These are phyloP conservation scores for Dendrobium chrysotoxum DNA, from an alignment of 106 monocot species.

Conservation along the genomic window DNA sequence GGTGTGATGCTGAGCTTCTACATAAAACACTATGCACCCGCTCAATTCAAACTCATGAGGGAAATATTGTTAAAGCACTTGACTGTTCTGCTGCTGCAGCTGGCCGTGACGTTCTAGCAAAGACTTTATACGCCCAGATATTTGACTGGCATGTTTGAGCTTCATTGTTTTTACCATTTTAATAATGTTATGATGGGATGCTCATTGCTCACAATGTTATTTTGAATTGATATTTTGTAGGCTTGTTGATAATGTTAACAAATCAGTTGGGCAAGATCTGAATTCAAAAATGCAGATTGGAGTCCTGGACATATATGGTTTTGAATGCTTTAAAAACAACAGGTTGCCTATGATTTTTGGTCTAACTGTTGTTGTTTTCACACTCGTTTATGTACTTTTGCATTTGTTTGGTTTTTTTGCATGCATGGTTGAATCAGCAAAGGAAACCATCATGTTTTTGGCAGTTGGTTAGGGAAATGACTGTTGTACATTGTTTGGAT, in stretches of 20 bases:
- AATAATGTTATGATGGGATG: neutral
- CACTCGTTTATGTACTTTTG: neutral
- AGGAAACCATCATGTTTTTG: neutral
- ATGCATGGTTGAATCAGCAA: neutral
- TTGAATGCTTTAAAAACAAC: conserved; percentile 83
- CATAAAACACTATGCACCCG: conserved; percentile 55
- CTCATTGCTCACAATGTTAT: conserved; percentile 1
- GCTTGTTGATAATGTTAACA: conserved; percentile 94
- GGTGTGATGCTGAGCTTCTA: conserved; percentile 57
- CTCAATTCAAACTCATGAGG: conserved; percentile 76
- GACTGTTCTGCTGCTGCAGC: conserved; percentile 57
- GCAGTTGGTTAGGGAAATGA: neutral
- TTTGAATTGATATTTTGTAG: conserved; percentile 24
- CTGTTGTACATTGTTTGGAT: neutral
- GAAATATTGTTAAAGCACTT: conserved; percentile 63
- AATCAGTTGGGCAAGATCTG: conserved; percentile 79
- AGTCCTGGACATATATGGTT: conserved; percentile 88
- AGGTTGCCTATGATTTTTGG: conserved; percentile 32
- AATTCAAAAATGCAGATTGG: conserved; percentile 78
- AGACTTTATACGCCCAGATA: conserved; percentile 82
- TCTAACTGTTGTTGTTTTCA: neutral
- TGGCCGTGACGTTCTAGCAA: conserved; percentile 80
- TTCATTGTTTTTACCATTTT: conserved; percentile 4
- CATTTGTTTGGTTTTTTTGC: neutral
- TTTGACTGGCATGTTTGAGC: conserved; percentile 72